A percentile compares a stretch with the other conserved stretches of the same genome.
Evolutionary conservation across 176 grass and related monocot genomes (phyloP).

Genomic region (Microstegium vimineum): DNA sequence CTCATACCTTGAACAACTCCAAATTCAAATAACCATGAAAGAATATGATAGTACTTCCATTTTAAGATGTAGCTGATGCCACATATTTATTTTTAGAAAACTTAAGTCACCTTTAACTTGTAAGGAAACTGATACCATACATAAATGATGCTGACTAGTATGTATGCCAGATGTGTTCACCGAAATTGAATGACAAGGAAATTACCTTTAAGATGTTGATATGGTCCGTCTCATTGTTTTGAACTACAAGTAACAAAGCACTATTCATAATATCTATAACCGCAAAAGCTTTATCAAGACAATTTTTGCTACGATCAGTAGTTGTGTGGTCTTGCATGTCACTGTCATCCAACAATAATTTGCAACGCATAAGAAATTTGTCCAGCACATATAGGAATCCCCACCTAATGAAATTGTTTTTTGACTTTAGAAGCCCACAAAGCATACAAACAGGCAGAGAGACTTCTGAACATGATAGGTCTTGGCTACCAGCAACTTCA

Average conservation of each 20-base stretch:
- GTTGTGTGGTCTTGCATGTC: constrained; percentile 48
- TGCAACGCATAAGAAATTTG: constrained; percentile 90
- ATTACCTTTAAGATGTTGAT: constrained; percentile 98
- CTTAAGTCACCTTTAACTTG: background rate
- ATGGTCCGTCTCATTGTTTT: constrained; percentile 94
- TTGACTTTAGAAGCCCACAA: constrained; percentile 94
- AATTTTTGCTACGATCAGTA: constrained; percentile 42
- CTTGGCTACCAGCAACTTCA: constrained; percentile 75
- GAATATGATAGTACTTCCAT: background rate
- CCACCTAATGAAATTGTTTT: constrained; percentile 94
- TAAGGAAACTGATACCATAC: background rate
- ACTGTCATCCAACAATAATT: constrained; percentile 96
- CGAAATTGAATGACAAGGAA: constrained; percentile 6
- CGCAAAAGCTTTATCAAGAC: constrained; percentile 76
- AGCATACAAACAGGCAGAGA: constrained; percentile 81
- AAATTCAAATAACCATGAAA: background rate
- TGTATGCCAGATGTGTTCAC: background rate
- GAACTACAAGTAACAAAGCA: constrained; percentile 81
- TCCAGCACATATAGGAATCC: constrained; percentile 92
- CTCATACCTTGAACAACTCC: background rate
- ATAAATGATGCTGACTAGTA: background rate
- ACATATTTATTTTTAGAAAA: background rate
- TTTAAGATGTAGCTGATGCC: background rate
- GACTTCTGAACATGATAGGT: constrained; percentile 62
- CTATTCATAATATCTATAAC: constrained; percentile 93